Evolutionary conservation across 192 early-diverging fungal genomes (phyloP).

Genomic region (Coemansia reversa): DNA sequence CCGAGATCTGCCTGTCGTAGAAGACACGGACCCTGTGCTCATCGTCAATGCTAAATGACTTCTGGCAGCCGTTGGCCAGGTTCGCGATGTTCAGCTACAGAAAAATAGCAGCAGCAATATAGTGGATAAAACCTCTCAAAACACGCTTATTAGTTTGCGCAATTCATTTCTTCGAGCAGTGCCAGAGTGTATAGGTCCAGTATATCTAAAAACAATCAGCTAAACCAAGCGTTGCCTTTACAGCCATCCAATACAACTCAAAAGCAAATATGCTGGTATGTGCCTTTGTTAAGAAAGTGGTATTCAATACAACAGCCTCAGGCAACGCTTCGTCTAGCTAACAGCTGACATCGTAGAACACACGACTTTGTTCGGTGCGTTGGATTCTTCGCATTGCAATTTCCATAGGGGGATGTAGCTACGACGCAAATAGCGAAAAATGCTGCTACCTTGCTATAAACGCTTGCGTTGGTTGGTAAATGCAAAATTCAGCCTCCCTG

Average conservation of each 20-base stretch:
- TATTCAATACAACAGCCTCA: neutral
- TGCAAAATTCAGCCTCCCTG: neutral
- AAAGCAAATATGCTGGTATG: neutral
- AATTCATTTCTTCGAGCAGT: neutral
- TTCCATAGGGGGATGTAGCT: neutral
- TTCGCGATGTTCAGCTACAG: slow-evolving; percentile 97
- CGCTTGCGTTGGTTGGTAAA: neutral
- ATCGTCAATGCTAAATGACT: slow-evolving; percentile 96
- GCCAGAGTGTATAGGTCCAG: neutral
- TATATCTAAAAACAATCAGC: neutral
- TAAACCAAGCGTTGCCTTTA: neutral
- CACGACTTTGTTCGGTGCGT: neutral
- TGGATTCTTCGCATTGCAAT: neutral
- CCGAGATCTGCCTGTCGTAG: slow-evolving; percentile 97
- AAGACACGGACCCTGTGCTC: slow-evolving; percentile 92
- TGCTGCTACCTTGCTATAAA: neutral
- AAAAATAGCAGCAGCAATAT: neutral
- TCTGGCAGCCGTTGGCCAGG: slow-evolving; percentile 97
- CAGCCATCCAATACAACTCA: neutral
- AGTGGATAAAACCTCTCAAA: neutral
- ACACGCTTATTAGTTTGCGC: neutral
- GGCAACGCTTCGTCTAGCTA: neutral
- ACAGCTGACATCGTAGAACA: neutral
- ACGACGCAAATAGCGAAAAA: neutral
- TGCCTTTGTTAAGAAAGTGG: neutral